A percentile compares a stretch with the other conserved stretches of the same genome.
Evolutionary conservation across 129 eudicot species (phyloP).

Genomic region (Kitagawia praeruptora): DNA sequence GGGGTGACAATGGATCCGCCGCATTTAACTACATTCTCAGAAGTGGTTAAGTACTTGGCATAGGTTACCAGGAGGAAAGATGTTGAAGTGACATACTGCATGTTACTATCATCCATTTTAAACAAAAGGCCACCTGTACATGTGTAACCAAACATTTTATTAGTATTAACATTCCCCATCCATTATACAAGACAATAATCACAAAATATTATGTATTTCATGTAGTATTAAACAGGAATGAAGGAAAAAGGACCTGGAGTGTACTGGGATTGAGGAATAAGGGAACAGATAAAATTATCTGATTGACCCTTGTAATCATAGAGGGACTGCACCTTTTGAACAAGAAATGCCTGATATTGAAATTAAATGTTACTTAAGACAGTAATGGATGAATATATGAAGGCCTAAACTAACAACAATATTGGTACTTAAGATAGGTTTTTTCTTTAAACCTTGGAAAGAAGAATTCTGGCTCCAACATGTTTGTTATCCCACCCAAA

Average conservation of each 20-base stretch:
- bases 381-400: not conserved
- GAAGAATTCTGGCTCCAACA: conserved; percentile 94
- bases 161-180: not conserved
- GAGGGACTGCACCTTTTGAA: conserved; percentile 74
- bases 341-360: conserved; percentile 63
- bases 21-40: conserved; percentile 64
- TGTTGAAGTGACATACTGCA: conserved; percentile 96
- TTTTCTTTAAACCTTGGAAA: conserved; percentile 58
- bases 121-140: conserved; percentile 78
- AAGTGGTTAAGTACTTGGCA: conserved; percentile 81
- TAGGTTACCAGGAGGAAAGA: conserved; percentile 78
- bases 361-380: not conserved
- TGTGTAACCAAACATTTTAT: not conserved
- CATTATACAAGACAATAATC: not conserved
- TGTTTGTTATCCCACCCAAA: conserved; percentile 99
- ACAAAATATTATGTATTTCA: not conserved
- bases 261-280: conserved; percentile 70
- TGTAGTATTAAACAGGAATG: not conserved
- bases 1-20: conserved; percentile 70
- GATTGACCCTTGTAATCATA: conserved; percentile 97
- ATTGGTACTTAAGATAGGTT: not conserved
- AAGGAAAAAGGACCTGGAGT: conserved; percentile 56
- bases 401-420: not conserved
- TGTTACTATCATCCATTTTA: conserved; percentile 84
- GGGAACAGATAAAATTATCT: conserved; percentile 85